These are phyloP conservation scores for Pistacia atlantica DNA, from an alignment of 345 rosid species.

Conservation along the genomic window DNA sequence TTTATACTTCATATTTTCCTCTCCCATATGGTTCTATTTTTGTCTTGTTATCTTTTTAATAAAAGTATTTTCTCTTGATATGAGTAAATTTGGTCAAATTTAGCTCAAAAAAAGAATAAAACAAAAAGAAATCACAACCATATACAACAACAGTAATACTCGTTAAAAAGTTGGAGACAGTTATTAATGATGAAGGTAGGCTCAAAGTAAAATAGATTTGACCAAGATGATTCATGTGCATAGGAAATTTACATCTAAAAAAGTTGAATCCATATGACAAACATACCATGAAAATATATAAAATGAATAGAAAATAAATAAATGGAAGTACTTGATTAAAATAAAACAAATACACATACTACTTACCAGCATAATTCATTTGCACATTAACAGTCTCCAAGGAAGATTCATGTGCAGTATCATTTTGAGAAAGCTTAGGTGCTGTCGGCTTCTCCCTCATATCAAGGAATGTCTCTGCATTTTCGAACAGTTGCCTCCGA, in stretches of 20 bases:
- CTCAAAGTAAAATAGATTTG: not conserved
- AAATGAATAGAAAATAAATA: not conserved
- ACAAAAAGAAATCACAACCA: not conserved
- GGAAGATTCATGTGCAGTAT: constrained; percentile 22
- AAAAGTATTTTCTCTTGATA: too few species aligned
- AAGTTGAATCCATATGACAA: not conserved
- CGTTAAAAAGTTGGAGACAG: not conserved
- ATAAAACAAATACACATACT: not conserved
- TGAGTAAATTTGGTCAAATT: too few species aligned
- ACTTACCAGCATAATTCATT: constrained; percentile 21
- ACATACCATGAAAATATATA: not conserved
- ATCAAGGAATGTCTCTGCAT: constrained; percentile 26
- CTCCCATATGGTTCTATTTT: too few species aligned
- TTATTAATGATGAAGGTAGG: not conserved
- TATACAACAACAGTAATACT: not conserved
- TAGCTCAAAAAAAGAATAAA: not conserved
- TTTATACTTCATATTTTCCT: too few species aligned
- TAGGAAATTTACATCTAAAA: not conserved
- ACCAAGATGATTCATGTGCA: not conserved
- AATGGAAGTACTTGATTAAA: not conserved
- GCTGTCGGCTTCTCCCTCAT: constrained; percentile 27
- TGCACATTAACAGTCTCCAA: constrained; percentile 12
- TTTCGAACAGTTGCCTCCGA: constrained; percentile 54
- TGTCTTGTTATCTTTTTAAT: too few species aligned
- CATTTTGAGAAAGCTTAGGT: constrained; percentile 27